A percentile compares a stretch with the other conserved stretches of the same genome.
phyloP scores from a whole-genome alignment of 768 basidiomycete species.

The Sarcomyxa edulis region DNA sequence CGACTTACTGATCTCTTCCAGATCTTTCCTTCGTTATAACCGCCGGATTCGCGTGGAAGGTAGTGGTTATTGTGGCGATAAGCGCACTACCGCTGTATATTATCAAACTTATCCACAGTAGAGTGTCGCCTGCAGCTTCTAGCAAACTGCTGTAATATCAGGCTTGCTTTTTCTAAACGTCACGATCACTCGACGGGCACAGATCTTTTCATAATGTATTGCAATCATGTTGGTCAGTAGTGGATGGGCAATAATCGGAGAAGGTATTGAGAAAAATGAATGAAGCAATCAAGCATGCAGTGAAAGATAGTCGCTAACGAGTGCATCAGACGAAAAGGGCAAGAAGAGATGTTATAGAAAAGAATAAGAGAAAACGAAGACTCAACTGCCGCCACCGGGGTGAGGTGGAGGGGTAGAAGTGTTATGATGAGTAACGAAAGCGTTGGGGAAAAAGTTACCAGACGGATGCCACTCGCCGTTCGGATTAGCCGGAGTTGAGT shows the following conservation, averaged over 20 bases:
- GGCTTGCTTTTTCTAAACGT: not conserved
- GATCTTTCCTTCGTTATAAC: slow-evolving; percentile 93
- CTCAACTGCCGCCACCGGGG: slow-evolving; percentile 21
- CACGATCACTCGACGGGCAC: too few relatives aligned
- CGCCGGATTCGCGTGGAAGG: slow-evolving; percentile 86
- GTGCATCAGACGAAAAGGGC: too few relatives aligned
- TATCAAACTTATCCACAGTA: slow-evolving; percentile 81
- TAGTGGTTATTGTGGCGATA: slow-evolving; percentile 90
- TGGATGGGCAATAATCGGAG: not conserved
- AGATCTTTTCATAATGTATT: slow-evolving; percentile 1
- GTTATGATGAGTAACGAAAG: slow-evolving; percentile 43
- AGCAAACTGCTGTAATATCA: slow-evolving; percentile 74
- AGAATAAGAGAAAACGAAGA: not conserved
- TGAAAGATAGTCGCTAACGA: too few relatives aligned
- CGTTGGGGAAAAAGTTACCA: slow-evolving; percentile 38
- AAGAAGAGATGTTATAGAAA: not conserved
- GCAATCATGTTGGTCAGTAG: not conserved
- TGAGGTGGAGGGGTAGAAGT: slow-evolving; percentile 45
- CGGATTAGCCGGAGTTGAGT: slow-evolving; percentile 17
- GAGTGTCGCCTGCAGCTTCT: slow-evolving; percentile 88
- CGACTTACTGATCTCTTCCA: slow-evolving; percentile 23
- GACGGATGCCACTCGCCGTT: slow-evolving; percentile 47
- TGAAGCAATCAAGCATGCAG: slow-evolving; percentile 3
- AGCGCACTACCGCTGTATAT: slow-evolving; percentile 90
- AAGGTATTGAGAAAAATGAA: not conserved